Evolutionary conservation across 805 yeast genomes (phyloP).

Genomic region (Candida vartiovaarae): DNA sequence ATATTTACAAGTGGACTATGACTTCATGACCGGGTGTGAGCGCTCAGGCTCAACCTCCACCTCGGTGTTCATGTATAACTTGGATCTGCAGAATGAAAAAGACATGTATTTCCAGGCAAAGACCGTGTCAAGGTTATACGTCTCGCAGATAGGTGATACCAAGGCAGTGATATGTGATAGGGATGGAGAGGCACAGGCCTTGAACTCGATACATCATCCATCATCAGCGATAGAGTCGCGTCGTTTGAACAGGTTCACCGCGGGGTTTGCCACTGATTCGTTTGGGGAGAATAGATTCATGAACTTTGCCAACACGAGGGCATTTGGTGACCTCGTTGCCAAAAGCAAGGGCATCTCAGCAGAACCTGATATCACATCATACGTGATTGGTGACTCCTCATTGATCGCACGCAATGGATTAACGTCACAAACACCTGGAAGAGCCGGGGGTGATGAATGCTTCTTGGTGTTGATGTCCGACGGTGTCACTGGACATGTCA

Average conservation of each 20-base stretch:
- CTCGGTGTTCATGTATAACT: constrained; percentile 49
- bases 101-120: constrained; percentile 44
- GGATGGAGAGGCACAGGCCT: constrained; percentile 68
- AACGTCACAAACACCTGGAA: constrained; percentile 20
- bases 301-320: constrained; percentile 82
- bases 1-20: constrained; percentile 59
- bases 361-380: constrained; percentile 81
- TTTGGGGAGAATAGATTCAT: constrained; percentile 86
- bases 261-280: constrained; percentile 71
- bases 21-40: constrained; percentile 33
- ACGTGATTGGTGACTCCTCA: constrained; percentile 54
- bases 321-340: constrained; percentile 83
- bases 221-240: constrained; percentile 70
- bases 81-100: constrained; percentile 24
- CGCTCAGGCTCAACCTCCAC: constrained; percentile 67
- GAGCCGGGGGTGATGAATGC: constrained; percentile 74
- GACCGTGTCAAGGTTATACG: constrained; percentile 57
- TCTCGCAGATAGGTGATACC: constrained; percentile 93
- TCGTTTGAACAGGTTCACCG: constrained; percentile 57
- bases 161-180: constrained; percentile 79
- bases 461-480: constrained; percentile 80
- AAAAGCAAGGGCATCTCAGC: constrained; percentile 83
- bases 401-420: constrained; percentile 26
- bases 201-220: constrained; percentile 84
- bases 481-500: constrained; percentile 74